Evolutionary conservation across 2,329 filamentous ascomycete genomes (phyloP), one percentile per base, ranked within the genome.

Genomic region (Ophiostoma sp.): DNA sequence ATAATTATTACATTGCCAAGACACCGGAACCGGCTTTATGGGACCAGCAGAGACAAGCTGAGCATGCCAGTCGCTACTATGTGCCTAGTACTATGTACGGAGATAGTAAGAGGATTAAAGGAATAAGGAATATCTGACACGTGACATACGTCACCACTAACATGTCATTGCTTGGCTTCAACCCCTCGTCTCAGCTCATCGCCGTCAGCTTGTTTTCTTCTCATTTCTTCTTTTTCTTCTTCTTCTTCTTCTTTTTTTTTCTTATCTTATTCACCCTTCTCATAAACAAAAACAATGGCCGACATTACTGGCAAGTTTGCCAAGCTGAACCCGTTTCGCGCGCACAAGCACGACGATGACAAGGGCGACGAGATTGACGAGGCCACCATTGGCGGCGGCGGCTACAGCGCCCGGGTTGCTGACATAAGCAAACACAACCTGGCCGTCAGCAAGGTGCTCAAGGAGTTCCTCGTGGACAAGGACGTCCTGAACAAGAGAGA

Each of bases 291-390:
- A 8, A 39, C 5, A 65, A 65, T 65, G 62, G 17, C 62, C 17
- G 17, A 20, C 20, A 36, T 65, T 20, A 35, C 57, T 33, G 57
- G 57, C 23, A 62, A 62, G 57, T 35, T 62, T 35, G 27, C 57
- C 57, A 33, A 15, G 27, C 57, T 62, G 4, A 62, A 62, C 8
- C 57, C 57, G 57, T 62, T 62, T 13, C 57, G 27, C 57, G 5
- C 23, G 13, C 57, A 62, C 57, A 62, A 62, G 57, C 11, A 62
- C 57, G 57, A 62, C 57, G 57, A 62, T 62, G 57, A 62, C 27
- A 33, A 33, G 27, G 57, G 57, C 57, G 57, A 62, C 57, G 57
- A 62, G 57, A 62, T 62, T 17, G 57, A 62, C 57, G 57, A 62
- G 57, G 13, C 4, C 57, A 62, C 57, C n/a, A 31, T 62, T 20